Evolutionary conservation across 108 stramenopile genomes (phyloP).

Genomic region (Fragilaria crotonensis): DNA sequence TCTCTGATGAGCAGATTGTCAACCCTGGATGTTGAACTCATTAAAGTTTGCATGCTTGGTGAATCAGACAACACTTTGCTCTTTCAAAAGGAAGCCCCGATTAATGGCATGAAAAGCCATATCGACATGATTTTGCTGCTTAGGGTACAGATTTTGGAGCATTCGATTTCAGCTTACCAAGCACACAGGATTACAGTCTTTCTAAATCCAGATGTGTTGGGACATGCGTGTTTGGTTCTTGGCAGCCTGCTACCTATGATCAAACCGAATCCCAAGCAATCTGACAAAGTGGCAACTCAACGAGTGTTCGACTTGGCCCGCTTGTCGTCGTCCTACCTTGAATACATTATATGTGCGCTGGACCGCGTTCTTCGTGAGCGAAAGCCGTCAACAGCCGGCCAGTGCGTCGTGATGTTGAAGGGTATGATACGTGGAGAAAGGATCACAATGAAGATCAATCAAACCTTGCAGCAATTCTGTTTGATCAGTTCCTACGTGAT

Average conservation of each 20-base stretch:
- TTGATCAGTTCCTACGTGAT: background rate
- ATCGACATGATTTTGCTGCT: background rate
- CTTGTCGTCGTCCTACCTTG: background rate
- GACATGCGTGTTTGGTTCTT: no score
- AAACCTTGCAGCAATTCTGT: background rate
- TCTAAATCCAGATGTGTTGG: no score
- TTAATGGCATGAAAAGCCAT: background rate
- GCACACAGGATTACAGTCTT: no score
- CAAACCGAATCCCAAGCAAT: no score
- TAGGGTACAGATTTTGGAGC: background rate
- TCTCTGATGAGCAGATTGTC: background rate
- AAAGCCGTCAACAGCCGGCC: no score
- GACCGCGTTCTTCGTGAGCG: background rate
- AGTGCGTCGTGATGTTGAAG: no score
- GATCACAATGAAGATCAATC: no score
- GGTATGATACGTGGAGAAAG: no score
- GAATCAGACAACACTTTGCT: background rate
- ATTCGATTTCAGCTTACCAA: background rate
- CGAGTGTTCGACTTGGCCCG: no score
- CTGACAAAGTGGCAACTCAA: no score
- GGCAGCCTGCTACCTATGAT: no score
- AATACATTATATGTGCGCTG: background rate
- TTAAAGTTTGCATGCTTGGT: background rate
- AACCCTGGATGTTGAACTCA: background rate
- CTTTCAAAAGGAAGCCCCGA: background rate